Evolutionary conservation across 2,329 filamentous ascomycete species (phyloP).

Genomic region (Helicocarpus griseus): DNA sequence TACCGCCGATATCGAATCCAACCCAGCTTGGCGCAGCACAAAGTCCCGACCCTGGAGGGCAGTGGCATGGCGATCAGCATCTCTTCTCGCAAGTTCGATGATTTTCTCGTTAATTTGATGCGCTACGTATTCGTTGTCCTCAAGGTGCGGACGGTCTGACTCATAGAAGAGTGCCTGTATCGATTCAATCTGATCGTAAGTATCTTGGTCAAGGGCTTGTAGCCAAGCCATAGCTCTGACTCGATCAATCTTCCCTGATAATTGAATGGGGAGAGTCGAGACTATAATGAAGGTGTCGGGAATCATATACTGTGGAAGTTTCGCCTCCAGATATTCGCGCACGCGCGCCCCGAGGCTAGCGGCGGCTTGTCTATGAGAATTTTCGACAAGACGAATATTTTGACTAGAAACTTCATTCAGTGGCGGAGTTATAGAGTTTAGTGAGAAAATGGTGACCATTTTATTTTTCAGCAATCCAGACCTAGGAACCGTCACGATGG

Average conservation of each 20-base stretch:
- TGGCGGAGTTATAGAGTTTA: background rate
- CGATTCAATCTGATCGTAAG: background rate
- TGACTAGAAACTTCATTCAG: no score
- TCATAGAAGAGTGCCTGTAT: background rate
- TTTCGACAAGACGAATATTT: background rate
- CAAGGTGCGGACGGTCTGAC: background rate
- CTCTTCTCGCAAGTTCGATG: background rate
- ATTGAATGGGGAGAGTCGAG: slow-evolving; percentile 26
- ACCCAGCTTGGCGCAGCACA: background rate
- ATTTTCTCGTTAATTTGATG: background rate
- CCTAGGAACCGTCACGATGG: background rate
- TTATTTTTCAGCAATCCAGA: background rate
- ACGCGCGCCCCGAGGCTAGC: slow-evolving; percentile 4
- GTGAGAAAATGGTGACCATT: slow-evolving; percentile 12
- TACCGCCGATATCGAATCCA: background rate
- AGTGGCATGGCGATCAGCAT: background rate
- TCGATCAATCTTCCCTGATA: slow-evolving; percentile 32
- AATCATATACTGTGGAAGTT: slow-evolving; percentile 24
- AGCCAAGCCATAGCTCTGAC: background rate
- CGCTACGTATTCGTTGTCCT: background rate
- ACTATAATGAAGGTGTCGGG: slow-evolving; percentile 31
- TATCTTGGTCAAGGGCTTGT: background rate
- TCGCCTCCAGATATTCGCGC: slow-evolving; percentile 11
- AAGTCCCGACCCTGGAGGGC: background rate
- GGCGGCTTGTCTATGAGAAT: background rate